These are phyloP conservation scores for Penicillium taxi DNA, from an alignment of 495 filamentous ascomycete genomes.

Conservation along the genomic window DNA sequence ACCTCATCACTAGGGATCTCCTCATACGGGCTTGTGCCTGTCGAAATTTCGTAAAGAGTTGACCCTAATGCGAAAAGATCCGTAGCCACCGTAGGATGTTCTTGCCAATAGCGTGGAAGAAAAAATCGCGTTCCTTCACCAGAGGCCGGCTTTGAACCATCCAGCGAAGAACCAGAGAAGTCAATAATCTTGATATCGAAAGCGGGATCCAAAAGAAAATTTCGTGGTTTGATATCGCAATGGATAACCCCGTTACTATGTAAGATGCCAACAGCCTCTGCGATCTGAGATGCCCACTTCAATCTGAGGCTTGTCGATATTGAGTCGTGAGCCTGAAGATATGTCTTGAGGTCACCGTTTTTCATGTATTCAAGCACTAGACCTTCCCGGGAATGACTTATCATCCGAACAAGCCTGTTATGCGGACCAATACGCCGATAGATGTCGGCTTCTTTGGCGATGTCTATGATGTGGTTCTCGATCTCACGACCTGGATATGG, in stretches of 20 bases:
- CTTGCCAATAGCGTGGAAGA: constrained; percentile 13
- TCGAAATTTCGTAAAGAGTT: constrained; percentile 18
- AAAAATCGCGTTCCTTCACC: constrained; percentile 14
- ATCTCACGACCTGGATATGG: constrained; percentile 15
- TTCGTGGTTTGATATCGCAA: constrained; percentile 21
- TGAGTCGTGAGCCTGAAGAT: constrained; percentile 14
- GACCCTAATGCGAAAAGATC: constrained; percentile 21
- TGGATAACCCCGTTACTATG: constrained; percentile 10
- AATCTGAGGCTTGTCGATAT: constrained; percentile 11
- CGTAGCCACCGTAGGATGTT: constrained; percentile 11
- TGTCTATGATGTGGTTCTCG: constrained; percentile 16
- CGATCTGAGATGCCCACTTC: constrained; percentile 17
- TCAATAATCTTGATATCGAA: constrained; percentile 20
- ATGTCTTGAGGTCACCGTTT: constrained; percentile 23
- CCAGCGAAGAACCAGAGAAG: constrained; percentile 21
- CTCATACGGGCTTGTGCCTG: constrained; percentile 18
- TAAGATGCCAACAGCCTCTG: constrained; percentile 17
- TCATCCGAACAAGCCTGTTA: constrained; percentile 17
- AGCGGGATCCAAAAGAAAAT: constrained; percentile 18
- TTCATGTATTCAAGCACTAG: constrained; percentile 25
- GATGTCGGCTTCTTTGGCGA: constrained; percentile 24
- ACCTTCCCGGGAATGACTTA: constrained; percentile 16
- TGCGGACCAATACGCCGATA: constrained; percentile 17
- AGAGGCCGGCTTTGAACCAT: constrained; percentile 21
- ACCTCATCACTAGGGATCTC: constrained; percentile 21